phyloP scores from a whole-genome alignment of 257 asterid genomes.

The Leptodermis oblonga region DNA sequence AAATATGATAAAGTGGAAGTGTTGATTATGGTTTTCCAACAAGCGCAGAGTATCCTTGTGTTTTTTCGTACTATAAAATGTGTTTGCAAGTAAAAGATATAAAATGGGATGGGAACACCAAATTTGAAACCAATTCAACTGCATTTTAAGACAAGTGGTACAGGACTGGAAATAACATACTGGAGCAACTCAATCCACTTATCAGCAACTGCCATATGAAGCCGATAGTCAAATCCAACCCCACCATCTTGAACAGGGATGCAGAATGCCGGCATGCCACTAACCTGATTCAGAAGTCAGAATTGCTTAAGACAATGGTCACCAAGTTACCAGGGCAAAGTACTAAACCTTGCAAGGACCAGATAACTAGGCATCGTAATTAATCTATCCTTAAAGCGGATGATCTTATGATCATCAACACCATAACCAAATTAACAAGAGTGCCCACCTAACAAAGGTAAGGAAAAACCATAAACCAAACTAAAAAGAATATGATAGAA shows the following conservation, averaged over 20 bases:
- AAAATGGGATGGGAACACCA: neutral
- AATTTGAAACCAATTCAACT: conserved; percentile 9
- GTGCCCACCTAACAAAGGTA: neutral
- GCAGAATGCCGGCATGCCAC: conserved; percentile 97
- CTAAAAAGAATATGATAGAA: neutral
- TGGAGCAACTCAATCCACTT: conserved; percentile 93
- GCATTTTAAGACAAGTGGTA: conserved; percentile 10
- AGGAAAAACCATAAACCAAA: neutral
- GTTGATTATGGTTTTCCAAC: conserved; percentile 2
- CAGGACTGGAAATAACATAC: conserved; percentile 46
- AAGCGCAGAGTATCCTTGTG: neutral
- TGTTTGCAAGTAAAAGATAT: neutral
- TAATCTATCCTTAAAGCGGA: neutral
- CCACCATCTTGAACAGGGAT: conserved; percentile 94
- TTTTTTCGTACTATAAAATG: neutral
- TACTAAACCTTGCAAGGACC: neutral
- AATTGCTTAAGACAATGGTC: conserved; percentile 16
- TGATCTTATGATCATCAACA: neutral
- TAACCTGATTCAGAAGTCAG: conserved; percentile 54
- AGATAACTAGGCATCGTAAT: neutral
- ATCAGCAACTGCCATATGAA: conserved; percentile 99
- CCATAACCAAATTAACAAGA: neutral
- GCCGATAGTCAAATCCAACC: conserved; percentile 93
- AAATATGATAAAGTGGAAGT: neutral
- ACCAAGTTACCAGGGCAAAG: neutral